A percentile compares a stretch with the other conserved stretches of the same genome.
Conservation (phyloP, 2,329 filamentous ascomycete genomes). For the Aspergillus floridensis region DNA sequence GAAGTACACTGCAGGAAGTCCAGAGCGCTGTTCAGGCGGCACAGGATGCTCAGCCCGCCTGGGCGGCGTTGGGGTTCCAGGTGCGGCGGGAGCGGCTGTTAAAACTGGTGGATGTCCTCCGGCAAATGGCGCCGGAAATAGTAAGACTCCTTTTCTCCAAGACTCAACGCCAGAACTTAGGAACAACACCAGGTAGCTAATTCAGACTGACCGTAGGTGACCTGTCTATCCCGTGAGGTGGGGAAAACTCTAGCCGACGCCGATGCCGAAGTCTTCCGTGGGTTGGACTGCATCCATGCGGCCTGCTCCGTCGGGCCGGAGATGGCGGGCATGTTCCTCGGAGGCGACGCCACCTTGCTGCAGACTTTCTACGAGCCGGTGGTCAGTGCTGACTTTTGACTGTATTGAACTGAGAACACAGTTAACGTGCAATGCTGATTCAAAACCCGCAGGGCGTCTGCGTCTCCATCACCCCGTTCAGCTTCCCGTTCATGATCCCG, state of each 20-base stretch:
- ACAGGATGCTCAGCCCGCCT: slow-evolving; percentile 21
- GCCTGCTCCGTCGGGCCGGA: slow-evolving; percentile 26
- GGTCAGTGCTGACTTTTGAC: slow-evolving; percentile 7
- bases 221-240: slow-evolving; percentile 21
- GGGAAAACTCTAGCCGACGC: slow-evolving; percentile 28
- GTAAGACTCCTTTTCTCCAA: neutral
- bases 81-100: slow-evolving; percentile 19
- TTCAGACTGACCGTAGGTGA: slow-evolving; percentile 6
- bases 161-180: neutral
- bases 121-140: slow-evolving; percentile 18
- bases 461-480: slow-evolving; percentile 52
- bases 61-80: slow-evolving; percentile 19
- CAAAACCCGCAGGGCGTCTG: slow-evolving; percentile 45
- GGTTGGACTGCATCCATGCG: slow-evolving; percentile 27
- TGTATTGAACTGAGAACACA: neutral
- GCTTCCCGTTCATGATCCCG: slow-evolving; percentile 66
- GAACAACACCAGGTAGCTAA: neutral
- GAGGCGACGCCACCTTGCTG: slow-evolving; percentile 19
- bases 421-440: slow-evolving; percentile 35
- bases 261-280: slow-evolving; percentile 25
- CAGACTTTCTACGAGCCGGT: slow-evolving; percentile 24
- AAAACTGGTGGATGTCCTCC: slow-evolving; percentile 18
- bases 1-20: slow-evolving; percentile 22
- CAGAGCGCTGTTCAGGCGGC: slow-evolving; percentile 23
- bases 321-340: slow-evolving; percentile 26